Evolutionary conservation across 768 basidiomycete species (phyloP).

Genomic region (Termitomyces heimii): DNA sequence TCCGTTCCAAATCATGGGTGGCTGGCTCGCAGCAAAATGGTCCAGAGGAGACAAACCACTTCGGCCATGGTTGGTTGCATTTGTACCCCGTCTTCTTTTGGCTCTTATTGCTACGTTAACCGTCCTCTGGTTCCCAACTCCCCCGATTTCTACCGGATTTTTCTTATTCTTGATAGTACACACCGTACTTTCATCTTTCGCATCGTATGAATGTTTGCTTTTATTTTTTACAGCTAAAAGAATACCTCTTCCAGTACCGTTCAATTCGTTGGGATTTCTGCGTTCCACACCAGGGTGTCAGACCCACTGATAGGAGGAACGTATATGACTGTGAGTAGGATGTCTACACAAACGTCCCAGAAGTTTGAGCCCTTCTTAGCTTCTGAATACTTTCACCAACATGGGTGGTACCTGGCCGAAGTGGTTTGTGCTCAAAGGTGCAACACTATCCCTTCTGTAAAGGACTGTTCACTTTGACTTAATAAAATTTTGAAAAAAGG

Average conservation of each 20-base stretch:
- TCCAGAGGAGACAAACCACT: constrained; percentile 74
- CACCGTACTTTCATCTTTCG: constrained; percentile 80
- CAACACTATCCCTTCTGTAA: neutral
- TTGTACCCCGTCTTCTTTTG: constrained; percentile 81
- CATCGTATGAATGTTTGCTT: constrained; percentile 51
- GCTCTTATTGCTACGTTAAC: constrained; percentile 67
- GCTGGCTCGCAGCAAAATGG: constrained; percentile 93
- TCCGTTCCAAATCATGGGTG: constrained; percentile 93
- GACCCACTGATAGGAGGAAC: constrained; percentile 98
- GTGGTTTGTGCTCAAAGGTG: constrained; percentile 91
- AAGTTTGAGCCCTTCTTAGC: constrained; percentile 32
- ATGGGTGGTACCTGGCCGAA: constrained; percentile 98
- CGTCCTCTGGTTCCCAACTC: constrained; percentile 79
- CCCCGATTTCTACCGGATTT: constrained; percentile 68
- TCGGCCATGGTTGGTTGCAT: constrained; percentile 86
- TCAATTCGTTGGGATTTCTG: constrained; percentile 99
- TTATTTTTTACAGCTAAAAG: neutral
- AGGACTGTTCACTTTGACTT: constrained; percentile 8
- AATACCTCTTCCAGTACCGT: constrained; percentile 58
- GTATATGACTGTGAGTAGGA: constrained; percentile 89
- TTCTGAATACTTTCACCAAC: constrained; percentile 94
- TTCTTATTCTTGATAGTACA: constrained; percentile 77
- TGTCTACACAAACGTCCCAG: neutral
- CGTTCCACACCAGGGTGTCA: constrained; percentile 94
- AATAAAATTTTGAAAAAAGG: constrained; percentile 45